phyloP scores from a whole-genome alignment of 345 rosid species.

The Cochlearia excelsa region DNA sequence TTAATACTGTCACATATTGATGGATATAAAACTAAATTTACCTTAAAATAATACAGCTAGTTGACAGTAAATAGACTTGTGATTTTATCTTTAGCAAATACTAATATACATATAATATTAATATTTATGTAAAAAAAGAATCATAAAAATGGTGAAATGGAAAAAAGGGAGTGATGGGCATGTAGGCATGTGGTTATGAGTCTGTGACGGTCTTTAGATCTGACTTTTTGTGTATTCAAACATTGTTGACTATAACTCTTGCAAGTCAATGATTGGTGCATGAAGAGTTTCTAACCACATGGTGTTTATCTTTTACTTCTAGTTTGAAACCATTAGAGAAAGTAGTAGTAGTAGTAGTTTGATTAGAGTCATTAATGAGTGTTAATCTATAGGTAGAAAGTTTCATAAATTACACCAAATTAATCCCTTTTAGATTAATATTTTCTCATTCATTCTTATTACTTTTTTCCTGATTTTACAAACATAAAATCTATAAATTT shows the following conservation, averaged over 20 bases:
- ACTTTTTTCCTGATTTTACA: conserved; percentile 23
- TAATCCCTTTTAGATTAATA: conserved; percentile 31
- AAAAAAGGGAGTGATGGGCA: conserved; percentile 26
- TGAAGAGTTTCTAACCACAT: conserved; percentile 15
- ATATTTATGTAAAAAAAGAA: not conserved
- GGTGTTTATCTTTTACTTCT: not conserved
- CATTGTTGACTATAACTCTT: conserved; percentile 27
- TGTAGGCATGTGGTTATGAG: conserved; percentile 35
- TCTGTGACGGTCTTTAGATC: conserved; percentile 34
- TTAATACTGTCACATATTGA: no score
- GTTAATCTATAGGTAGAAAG: conserved; percentile 3
- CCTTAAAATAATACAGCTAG: no score
- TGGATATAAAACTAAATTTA: no score
- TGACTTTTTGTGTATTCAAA: conserved; percentile 36
- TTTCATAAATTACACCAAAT: conserved; percentile 24
- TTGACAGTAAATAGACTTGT: no score
- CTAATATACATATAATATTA: not conserved
- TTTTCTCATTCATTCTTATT: conserved; percentile 28
- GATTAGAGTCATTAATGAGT: not conserved
- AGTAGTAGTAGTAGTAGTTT: not conserved
- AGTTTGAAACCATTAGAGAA: not conserved
- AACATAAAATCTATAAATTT: conserved; percentile 18
- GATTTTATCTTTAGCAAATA: no score
- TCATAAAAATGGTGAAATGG: not conserved
- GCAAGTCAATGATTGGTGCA: no score